Conservation (phyloP, 2,329 filamentous ascomycete genomes). For the Cladosporium halotolerans region DNA sequence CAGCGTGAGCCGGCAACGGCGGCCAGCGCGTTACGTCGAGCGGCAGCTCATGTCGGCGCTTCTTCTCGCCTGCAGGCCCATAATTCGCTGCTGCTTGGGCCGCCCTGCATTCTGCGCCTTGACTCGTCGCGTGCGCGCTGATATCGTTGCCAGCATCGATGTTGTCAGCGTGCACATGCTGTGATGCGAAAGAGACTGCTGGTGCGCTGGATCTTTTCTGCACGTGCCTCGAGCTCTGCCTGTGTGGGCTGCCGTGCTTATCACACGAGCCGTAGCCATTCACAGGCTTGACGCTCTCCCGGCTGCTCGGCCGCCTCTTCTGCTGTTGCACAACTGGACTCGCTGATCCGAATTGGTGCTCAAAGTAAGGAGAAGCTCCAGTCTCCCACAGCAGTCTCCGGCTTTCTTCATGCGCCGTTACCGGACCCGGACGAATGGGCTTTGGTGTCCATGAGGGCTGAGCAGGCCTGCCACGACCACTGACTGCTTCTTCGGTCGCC, state of each 20-base stretch:
- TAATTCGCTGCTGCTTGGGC: slow-evolving; percentile 4
- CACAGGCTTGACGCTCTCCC: not conserved
- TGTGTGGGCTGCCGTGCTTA: not conserved
- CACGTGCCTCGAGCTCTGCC: not conserved
- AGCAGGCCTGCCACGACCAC: not conserved
- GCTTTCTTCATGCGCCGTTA: slow-evolving; percentile 1
- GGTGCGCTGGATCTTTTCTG: not conserved
- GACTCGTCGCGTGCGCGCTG: not conserved
- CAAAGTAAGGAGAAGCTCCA: not conserved
- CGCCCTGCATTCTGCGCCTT: not conserved
- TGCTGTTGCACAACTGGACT: not conserved
- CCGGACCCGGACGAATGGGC: not conserved
- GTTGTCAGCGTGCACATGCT: not conserved
- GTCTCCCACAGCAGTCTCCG: slow-evolving; percentile 3
- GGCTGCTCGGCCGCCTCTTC: not conserved
- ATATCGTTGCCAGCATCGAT: not conserved
- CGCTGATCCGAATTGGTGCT: slow-evolving; percentile 2
- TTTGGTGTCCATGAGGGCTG: slow-evolving; percentile 1
- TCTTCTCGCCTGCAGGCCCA: not conserved
- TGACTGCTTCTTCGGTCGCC: not conserved
- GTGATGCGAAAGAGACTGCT: no score
- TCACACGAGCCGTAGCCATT: not conserved
- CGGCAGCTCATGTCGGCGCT: slow-evolving; percentile 10
- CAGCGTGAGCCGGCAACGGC: slow-evolving; percentile 4
- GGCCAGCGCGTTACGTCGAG: slow-evolving; percentile 7